Percentiles rank a stretch among this genome's conserved stretches.
phyloP scores from a whole-genome alignment of 2,329 filamentous ascomycete genomes.

The Verticillium dahliae region DNA sequence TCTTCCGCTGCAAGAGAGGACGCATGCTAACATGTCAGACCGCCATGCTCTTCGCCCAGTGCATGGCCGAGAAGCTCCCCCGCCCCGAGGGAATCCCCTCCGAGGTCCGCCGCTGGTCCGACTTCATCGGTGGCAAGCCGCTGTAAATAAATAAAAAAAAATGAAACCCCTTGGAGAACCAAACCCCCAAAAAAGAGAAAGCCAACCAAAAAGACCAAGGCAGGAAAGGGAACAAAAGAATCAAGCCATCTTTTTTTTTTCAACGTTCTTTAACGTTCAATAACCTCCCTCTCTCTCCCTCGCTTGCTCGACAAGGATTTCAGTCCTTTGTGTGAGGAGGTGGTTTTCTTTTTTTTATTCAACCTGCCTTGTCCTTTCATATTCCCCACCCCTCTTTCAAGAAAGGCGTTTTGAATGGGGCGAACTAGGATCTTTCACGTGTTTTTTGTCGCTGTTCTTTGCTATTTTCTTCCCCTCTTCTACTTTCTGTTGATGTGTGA shows the following conservation, averaged over 20 bases:
- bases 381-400: not conserved
- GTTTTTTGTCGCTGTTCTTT: not conserved
- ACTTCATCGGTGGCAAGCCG: conserved; percentile 85
- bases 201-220: not conserved
- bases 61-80: conserved; percentile 95
- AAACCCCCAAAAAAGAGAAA: not conserved
- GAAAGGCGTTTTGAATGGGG: not conserved
- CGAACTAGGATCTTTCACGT: not conserved
- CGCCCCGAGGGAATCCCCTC: conserved; percentile 79
- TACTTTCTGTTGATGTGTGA: not conserved
- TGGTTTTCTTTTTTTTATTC: not conserved
- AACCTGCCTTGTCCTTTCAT: not conserved
- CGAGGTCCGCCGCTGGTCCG: conserved; percentile 90
- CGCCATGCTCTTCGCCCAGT: conserved; percentile 89
- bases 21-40: conserved; percentile 49
- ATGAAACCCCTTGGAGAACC: not conserved
- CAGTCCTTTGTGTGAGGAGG: not conserved
- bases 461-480: not conserved
- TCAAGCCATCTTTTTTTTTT: not conserved
- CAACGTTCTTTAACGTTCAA: not conserved
- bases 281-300: not conserved
- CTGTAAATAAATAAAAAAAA: conserved; percentile 43
- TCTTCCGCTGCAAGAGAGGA: too few relatives aligned
- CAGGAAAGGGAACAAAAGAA: too few relatives aligned
- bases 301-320: not conserved